Evolutionary conservation across 768 basidiomycete species (phyloP).

Genomic region (Auricularia heimuer): DNA sequence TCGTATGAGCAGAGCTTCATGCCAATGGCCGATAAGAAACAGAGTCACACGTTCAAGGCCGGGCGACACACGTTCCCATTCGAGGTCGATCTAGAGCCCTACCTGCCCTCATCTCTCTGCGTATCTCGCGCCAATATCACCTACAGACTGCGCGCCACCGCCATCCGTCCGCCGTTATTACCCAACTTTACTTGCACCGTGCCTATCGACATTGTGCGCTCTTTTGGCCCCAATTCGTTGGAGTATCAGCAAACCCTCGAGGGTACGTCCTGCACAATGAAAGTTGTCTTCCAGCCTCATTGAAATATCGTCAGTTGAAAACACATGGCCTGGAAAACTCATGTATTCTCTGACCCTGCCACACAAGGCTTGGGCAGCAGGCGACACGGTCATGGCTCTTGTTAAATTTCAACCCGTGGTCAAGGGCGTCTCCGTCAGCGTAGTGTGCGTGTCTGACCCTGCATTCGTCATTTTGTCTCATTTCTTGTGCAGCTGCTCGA

Average conservation of each 20-base stretch:
- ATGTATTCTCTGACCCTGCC: conserved; percentile 93
- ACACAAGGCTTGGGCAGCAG: conserved; percentile 92
- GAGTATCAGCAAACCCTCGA: conserved; percentile 96
- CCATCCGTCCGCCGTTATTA: conserved; percentile 63
- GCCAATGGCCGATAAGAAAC: conserved; percentile 69
- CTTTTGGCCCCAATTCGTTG: conserved; percentile 70
- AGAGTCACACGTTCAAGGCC: conserved; percentile 87
- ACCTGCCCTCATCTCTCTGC: conserved; percentile 67
- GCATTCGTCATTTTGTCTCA: neutral
- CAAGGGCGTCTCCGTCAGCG: conserved; percentile 72
- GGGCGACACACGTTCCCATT: conserved; percentile 92
- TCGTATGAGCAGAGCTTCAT: conserved; percentile 84
- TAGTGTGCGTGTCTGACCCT: neutral
- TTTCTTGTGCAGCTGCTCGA: neutral
- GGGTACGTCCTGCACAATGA: conserved; percentile 1
- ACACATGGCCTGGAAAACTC: conserved; percentile 94
- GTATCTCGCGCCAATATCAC: conserved; percentile 32
- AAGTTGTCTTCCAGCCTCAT: neutral
- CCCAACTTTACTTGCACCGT: conserved; percentile 52
- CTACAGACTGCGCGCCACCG: conserved; percentile 87
- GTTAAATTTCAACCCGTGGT: conserved; percentile 80
- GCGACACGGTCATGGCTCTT: conserved; percentile 70
- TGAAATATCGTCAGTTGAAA: conserved; percentile 46
- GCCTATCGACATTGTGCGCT: conserved; percentile 60
- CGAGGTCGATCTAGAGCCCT: conserved; percentile 74